Evolutionary conservation across 805 yeast species (phyloP).

Genomic region (Kregervanrija fluxuum): DNA sequence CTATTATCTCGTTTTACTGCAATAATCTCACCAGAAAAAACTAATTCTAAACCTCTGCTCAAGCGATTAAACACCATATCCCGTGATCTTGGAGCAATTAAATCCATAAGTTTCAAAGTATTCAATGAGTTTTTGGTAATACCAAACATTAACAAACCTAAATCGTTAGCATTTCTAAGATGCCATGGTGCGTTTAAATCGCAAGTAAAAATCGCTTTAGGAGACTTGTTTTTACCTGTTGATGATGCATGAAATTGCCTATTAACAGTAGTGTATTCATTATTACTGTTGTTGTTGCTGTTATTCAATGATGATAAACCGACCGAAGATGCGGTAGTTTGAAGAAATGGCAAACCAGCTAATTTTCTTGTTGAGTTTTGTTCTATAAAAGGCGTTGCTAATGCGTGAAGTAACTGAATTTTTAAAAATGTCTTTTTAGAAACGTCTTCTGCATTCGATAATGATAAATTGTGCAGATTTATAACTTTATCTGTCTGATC

Average conservation of each 20-base stretch:
- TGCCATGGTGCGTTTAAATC: constrained; percentile 69
- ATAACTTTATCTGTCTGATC: constrained; percentile 33
- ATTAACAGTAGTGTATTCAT: not conserved
- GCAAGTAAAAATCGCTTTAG: constrained; percentile 84
- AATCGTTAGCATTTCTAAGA: constrained; percentile 78
- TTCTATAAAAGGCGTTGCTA: constrained; percentile 61
- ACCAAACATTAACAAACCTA: constrained; percentile 84
- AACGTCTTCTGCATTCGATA: constrained; percentile 32
- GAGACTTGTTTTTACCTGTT: constrained; percentile 60
- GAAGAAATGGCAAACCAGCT: constrained; percentile 21
- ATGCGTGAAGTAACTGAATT: constrained; percentile 47
- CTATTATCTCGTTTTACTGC: constrained; percentile 68
- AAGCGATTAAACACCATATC: constrained; percentile 58
- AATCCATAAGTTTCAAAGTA: constrained; percentile 61
- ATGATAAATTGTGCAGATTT: constrained; percentile 50
- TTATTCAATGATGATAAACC: constrained; percentile 18
- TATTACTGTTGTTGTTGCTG: not conserved
- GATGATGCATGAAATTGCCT: constrained; percentile 51
- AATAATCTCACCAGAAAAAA: constrained; percentile 77
- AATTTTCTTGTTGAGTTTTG: constrained; percentile 16
- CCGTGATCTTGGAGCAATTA: constrained; percentile 71
- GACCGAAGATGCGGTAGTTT: constrained; percentile 18
- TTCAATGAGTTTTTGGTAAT: constrained; percentile 57
- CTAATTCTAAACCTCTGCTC: constrained; percentile 36
- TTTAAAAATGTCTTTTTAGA: constrained; percentile 36